Percentiles rank a stretch among this genome's conserved stretches.
Evolutionary conservation across 108 stramenopile genomes (phyloP).

Genomic region (Parietichytrium sp.): DNA sequence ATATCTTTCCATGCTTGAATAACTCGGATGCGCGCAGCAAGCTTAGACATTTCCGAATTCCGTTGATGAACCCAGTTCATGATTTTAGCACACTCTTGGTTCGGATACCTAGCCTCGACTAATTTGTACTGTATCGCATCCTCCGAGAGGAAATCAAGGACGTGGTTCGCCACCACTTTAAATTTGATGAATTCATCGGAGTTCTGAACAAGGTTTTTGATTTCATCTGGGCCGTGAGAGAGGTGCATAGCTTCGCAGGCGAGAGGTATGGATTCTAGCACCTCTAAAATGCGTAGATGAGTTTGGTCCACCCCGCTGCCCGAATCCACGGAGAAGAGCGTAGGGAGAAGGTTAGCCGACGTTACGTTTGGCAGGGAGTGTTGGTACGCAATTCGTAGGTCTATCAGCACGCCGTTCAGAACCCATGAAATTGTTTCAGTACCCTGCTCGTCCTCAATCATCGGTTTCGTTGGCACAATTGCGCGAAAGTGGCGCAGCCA

Average conservation of each 20-base stretch:
- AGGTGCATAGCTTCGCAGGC: too few species aligned
- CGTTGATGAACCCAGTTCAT: too few species aligned
- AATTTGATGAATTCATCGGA: too few species aligned
- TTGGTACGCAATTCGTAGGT: background rate
- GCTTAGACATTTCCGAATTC: too few species aligned
- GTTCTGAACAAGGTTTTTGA: too few species aligned
- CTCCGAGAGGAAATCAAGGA: too few species aligned
- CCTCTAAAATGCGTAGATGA: constrained; percentile 10
- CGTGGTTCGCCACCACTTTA: too few species aligned
- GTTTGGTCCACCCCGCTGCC: background rate
- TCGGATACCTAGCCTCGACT: too few species aligned
- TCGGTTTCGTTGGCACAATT: background rate
- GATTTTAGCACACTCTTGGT: too few species aligned
- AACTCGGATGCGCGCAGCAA: background rate
- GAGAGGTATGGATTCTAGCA: too few species aligned
- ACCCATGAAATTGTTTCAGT: background rate
- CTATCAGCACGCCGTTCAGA: background rate
- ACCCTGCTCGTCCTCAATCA: background rate
- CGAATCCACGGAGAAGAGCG: background rate
- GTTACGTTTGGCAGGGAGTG: background rate
- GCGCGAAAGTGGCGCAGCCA: constrained; percentile 28
- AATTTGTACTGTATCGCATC: too few species aligned
- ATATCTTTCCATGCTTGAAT: constrained; percentile 6
- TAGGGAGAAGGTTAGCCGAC: background rate
- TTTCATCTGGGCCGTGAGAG: background rate